phyloP scores from a whole-genome alignment of 371 early-diverging fungal species.

The Mortierella sp. region DNA sequence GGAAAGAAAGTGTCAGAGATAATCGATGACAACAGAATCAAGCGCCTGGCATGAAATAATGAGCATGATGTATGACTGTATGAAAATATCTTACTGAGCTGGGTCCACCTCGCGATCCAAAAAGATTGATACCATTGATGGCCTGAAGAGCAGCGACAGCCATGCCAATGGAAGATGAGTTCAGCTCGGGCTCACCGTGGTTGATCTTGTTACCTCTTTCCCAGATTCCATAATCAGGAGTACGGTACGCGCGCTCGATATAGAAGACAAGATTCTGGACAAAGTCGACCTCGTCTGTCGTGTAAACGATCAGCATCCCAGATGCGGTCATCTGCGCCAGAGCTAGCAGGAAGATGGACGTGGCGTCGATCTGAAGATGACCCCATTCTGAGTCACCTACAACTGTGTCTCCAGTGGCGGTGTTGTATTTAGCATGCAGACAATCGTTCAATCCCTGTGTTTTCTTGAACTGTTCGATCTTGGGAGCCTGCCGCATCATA shows the following conservation, averaged over 20 bases:
- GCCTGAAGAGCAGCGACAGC: slow-evolving; percentile 89
- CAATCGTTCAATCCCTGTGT: slow-evolving; percentile 77
- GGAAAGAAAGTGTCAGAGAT: not conserved
- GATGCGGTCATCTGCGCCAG: slow-evolving; percentile 90
- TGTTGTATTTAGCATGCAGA: slow-evolving; percentile 92
- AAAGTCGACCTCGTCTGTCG: slow-evolving; percentile 91
- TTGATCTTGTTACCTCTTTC: slow-evolving; percentile 93
- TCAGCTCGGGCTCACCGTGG: slow-evolving; percentile 89
- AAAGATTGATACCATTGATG: slow-evolving; percentile 89
- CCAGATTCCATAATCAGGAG: slow-evolving; percentile 94
- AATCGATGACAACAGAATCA: not conserved
- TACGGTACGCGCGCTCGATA: slow-evolving; percentile 79
- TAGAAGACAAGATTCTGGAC: slow-evolving; percentile 92
- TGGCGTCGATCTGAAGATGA: slow-evolving; percentile 87
- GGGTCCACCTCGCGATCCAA: slow-evolving; percentile 86
- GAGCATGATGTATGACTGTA: not conserved
- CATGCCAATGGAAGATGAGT: slow-evolving; percentile 92
- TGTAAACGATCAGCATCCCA: slow-evolving; percentile 82
- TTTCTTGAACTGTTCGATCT: slow-evolving; percentile 87
- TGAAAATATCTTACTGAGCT: slow-evolving; percentile 71
- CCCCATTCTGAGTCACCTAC: slow-evolving; percentile 92
- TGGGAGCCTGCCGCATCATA: slow-evolving; percentile 90
- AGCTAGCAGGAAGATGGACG: slow-evolving; percentile 81
- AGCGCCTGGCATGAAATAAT: not conserved
- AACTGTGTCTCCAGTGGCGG: slow-evolving; percentile 86